Evolutionary conservation across 495 filamentous ascomycete genomes (phyloP).

Genomic region (Annulohypoxylon bovei): DNA sequence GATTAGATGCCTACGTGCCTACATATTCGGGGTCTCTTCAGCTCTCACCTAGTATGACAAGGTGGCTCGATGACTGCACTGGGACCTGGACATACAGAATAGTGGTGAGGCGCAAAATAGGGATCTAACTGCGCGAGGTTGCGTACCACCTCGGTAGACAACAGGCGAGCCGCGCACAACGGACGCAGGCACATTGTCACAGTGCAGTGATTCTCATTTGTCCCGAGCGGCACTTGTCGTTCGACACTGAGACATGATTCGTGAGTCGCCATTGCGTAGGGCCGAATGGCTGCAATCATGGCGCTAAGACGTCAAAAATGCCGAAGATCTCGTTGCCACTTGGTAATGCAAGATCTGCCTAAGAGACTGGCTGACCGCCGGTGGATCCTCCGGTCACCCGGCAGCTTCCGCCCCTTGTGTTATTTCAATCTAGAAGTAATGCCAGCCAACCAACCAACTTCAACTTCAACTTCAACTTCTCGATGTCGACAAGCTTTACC

Average conservation of each 20-base stretch:
- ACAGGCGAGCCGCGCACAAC: conserved; percentile 43
- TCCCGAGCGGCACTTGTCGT: conserved; percentile 40
- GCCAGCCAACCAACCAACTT: not conserved
- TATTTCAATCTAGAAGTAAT: conserved; percentile 8
- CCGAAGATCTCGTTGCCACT: conserved; percentile 45
- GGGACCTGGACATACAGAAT: conserved; percentile 5
- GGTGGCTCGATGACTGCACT: conserved; percentile 25
- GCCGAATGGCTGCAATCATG: conserved; percentile 40
- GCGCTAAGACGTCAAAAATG: conserved; percentile 44
- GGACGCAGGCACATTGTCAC: conserved; percentile 45
- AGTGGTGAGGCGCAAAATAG: conserved; percentile 32
- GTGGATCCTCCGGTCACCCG: conserved; percentile 37
- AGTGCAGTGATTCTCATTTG: conserved; percentile 38
- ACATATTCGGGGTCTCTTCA: not conserved
- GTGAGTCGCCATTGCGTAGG: conserved; percentile 36
- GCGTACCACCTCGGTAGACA: conserved; percentile 36
- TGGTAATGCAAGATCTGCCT: conserved; percentile 43
- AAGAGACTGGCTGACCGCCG: conserved; percentile 28
- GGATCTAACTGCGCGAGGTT: conserved; percentile 35
- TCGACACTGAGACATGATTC: conserved; percentile 45
- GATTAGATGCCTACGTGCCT: not conserved
- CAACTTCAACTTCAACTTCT: not conserved
- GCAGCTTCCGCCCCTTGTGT: conserved; percentile 33
- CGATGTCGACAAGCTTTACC: too few relatives aligned
- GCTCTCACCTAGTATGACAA: conserved; percentile 30